Conservation (phyloP, 306 rosid genomes). For the Vigna trinervia region DNA sequence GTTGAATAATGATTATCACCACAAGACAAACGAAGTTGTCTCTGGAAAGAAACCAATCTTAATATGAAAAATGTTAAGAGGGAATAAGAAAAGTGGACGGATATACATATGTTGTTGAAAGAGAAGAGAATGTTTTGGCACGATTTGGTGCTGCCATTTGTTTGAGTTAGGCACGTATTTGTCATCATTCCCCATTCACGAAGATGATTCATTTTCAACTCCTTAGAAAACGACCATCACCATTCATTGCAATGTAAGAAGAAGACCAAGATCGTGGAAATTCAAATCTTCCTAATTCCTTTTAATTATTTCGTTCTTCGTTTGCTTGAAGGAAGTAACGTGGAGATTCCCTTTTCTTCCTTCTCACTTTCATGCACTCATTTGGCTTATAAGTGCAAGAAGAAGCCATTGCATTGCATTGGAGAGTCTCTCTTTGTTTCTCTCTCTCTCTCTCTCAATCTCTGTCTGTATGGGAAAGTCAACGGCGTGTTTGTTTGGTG, state of each 20-base stretch:
- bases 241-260: conserved; percentile 4
- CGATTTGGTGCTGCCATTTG: conserved; percentile 19
- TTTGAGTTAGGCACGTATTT: conserved; percentile 38
- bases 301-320: background rate
- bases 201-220: conserved; percentile 44
- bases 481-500: conserved; percentile 50
- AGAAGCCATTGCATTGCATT: conserved; percentile 42
- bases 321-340: conserved; percentile 38
- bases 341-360: conserved; percentile 41
- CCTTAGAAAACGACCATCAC: conserved; percentile 17
- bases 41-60: background rate
- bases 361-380: conserved; percentile 42
- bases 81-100: conserved; percentile 2
- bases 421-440: conserved; percentile 2
- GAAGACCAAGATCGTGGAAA: conserved; percentile 15
- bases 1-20: conserved; percentile 17
- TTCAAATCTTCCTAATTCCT: conserved; percentile 36
- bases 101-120: conserved; percentile 17
- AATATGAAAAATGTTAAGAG: background rate
- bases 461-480: conserved; percentile 50
- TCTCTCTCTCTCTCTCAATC: background rate
- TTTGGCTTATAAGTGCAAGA: conserved; percentile 14
- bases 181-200: conserved; percentile 41
- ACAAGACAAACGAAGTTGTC: conserved; percentile 27
- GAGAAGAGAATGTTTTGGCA: background rate